Percentiles rank a stretch among this genome's conserved stretches.
Conservation (phyloP, 352 stramenopile species). For the Phytopythium delawarense region DNA sequence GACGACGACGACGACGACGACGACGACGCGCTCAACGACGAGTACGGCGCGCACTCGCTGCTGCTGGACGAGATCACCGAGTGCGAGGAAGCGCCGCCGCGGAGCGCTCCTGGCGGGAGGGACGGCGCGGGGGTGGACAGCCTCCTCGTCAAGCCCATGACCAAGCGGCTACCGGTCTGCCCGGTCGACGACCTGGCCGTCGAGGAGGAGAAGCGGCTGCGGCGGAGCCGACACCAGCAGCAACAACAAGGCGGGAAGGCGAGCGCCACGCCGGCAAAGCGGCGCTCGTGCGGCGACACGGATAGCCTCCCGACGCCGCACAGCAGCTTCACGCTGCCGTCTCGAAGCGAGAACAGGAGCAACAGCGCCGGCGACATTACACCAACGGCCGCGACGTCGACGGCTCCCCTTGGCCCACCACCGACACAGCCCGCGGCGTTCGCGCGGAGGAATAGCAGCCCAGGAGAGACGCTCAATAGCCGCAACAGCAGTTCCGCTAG, state of each 20-base stretch:
- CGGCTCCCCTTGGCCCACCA: neutral
- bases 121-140: conserved; percentile 16
- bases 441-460: conserved; percentile 11
- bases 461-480: conserved; percentile 10
- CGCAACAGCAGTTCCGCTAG: conserved; percentile 1
- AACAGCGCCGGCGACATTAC: conserved; percentile 9
- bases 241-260: neutral
- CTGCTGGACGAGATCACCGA: conserved; percentile 27
- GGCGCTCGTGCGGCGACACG: conserved; percentile 41
- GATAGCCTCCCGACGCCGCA: conserved; percentile 51
- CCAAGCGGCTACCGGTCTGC: conserved; percentile 59
- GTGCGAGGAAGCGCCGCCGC: conserved; percentile 9
- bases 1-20: conserved; percentile 23
- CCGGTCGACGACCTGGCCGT: conserved; percentile 70
- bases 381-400: neutral
- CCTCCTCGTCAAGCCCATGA: conserved; percentile 73
- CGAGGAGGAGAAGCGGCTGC: conserved; percentile 74
- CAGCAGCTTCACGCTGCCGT: conserved; percentile 17
- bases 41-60: conserved; percentile 31
- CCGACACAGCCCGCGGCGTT: neutral
- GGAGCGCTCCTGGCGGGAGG: neutral
- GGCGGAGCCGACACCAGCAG: conserved; percentile 32
- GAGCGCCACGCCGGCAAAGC: conserved; percentile 26
- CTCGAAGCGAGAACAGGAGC: neutral
- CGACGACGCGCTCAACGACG: conserved; percentile 26